Percentiles rank a stretch among this genome's conserved stretches.
phyloP scores from a whole-genome alignment of 2,329 filamentous ascomycete genomes.

The Trichoderma oligosporum region DNA sequence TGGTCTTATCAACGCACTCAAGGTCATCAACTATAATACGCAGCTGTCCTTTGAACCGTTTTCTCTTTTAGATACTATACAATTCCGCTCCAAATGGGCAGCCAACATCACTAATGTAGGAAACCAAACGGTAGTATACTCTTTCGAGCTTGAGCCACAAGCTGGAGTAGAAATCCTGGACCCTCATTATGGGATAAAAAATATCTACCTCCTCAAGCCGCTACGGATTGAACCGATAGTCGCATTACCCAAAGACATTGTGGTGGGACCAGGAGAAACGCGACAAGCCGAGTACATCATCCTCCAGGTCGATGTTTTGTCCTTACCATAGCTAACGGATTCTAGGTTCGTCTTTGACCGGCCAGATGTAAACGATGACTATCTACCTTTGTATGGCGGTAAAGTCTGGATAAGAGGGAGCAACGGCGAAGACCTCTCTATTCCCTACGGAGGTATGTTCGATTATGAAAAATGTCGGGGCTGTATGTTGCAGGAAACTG shows the following conservation, averaged over 20 bases:
- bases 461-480: neutral
- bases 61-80: conserved; percentile 46
- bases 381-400: conserved; percentile 43
- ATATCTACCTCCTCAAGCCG: conserved; percentile 29
- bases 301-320: neutral
- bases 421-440: conserved; percentile 39
- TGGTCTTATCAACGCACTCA: conserved; percentile 45
- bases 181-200: conserved; percentile 29
- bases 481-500: neutral
- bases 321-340: neutral
- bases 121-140: conserved; percentile 38
- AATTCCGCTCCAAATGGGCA: conserved; percentile 37
- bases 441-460: conserved; percentile 40
- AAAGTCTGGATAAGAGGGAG: conserved; percentile 41
- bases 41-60: conserved; percentile 41
- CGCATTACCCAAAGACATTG: conserved; percentile 28
- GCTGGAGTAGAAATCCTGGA: conserved; percentile 38
- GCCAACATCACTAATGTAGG: conserved; percentile 44
- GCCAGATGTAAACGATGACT: conserved; percentile 32
- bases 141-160: conserved; percentile 38
- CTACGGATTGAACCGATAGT: conserved; percentile 30
- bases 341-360: conserved; percentile 31
- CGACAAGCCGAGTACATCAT: conserved; percentile 28
- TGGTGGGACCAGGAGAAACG: conserved; percentile 30
- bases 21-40: conserved; percentile 38